Percentiles rank a stretch among this genome's conserved stretches.
phyloP scores from a whole-genome alignment of 352 stramenopile genomes.

The Blastocystis sp. region DNA sequence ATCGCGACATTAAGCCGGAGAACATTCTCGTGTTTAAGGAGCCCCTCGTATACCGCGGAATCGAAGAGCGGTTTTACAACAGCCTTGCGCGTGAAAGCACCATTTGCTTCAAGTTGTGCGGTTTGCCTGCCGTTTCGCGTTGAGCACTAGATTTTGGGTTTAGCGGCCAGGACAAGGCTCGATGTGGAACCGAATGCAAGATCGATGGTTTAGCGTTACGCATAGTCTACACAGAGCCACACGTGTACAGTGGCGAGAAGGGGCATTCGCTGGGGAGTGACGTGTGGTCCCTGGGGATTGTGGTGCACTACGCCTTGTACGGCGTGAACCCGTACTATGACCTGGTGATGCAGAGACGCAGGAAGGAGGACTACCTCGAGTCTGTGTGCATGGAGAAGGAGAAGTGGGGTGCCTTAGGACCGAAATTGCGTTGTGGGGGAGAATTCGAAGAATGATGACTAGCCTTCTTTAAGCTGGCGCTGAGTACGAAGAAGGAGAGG shows the following conservation, averaged over 20 bases:
- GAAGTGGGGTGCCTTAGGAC: not conserved
- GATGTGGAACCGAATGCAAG: conserved; percentile 22
- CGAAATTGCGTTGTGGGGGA: conserved; percentile 5
- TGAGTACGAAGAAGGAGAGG: not conserved
- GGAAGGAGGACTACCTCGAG: not conserved
- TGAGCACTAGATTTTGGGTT: conserved; percentile 50
- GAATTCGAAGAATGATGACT: not conserved
- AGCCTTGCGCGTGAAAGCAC: not conserved
- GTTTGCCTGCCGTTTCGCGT: not conserved
- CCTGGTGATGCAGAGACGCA: not conserved
- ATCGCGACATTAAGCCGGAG: conserved; percentile 59
- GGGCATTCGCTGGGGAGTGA: conserved; percentile 20
- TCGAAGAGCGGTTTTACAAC: not conserved
- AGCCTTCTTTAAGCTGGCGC: conserved; percentile 11
- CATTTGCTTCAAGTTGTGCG: conserved; percentile 44
- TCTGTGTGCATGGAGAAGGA: not conserved
- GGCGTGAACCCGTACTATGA: conserved; percentile 30
- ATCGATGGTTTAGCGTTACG: not conserved
- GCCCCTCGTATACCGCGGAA: not conserved
- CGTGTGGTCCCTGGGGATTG: conserved; percentile 54
- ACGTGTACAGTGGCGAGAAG: not conserved
- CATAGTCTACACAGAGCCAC: conserved; percentile 46
- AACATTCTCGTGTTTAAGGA: conserved; percentile 45
- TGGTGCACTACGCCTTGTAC: conserved; percentile 32
- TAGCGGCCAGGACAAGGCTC: conserved; percentile 2